A percentile compares a stretch with the other conserved stretches of the same genome.
phyloP scores from a whole-genome alignment of 768 basidiomycete genomes.

The Scleroderma citrinum region DNA sequence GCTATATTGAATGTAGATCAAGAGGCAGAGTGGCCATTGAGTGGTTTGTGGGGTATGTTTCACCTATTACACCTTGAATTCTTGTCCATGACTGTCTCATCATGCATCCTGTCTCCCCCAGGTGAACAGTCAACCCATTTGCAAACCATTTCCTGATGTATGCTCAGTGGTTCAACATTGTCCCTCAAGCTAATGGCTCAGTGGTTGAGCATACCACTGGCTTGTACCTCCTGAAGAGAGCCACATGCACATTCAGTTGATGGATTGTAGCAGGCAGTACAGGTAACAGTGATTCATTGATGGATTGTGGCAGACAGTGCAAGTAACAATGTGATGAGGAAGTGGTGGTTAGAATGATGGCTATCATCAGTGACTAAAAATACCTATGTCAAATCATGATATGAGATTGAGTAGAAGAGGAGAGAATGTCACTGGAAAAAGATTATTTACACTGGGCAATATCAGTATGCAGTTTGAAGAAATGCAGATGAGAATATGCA shows the following conservation, averaged over 20 bases:
- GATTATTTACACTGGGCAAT: too few species aligned
- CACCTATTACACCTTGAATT: not conserved
- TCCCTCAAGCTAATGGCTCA: constrained; percentile 13
- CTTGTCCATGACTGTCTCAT: constrained; percentile 12
- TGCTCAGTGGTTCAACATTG: constrained; percentile 19
- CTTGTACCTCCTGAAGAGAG: constrained; percentile 6
- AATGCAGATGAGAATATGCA: too few species aligned
- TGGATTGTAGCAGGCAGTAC: too few species aligned
- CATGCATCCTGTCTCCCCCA: constrained; percentile 5
- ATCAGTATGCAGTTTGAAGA: too few species aligned
- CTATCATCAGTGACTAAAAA: too few species aligned
- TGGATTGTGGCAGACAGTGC: too few species aligned
- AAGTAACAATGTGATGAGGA: too few species aligned
- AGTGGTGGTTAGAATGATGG: too few species aligned
- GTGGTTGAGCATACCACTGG: not conserved
- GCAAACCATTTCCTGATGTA: constrained; percentile 17
- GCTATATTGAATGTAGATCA: constrained; percentile 15
- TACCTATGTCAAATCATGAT: too few species aligned
- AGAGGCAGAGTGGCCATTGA: constrained; percentile 12
- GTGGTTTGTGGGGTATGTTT: constrained; percentile 9
- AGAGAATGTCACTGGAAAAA: too few species aligned
- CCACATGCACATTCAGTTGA: not conserved
- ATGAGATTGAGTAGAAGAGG: too few species aligned
- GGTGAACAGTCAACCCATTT: not conserved
- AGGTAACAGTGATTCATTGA: too few species aligned